phyloP scores from a whole-genome alignment of 2,329 filamentous ascomycete genomes.

The Simplicillium aogashimaense region DNA sequence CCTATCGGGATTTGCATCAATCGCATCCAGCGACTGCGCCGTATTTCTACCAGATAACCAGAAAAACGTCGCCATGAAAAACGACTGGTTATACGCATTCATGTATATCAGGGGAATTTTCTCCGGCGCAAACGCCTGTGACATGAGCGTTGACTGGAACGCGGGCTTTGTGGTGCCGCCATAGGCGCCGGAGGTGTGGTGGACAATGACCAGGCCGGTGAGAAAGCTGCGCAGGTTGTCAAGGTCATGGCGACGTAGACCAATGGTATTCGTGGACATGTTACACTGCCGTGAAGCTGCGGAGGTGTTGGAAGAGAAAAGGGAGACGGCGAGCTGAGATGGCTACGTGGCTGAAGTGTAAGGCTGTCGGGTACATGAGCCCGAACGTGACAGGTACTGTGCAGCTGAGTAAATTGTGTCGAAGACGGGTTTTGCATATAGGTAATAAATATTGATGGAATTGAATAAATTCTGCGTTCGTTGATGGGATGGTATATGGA shows the following conservation, averaged over 20 bases:
- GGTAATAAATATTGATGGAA: too few species aligned
- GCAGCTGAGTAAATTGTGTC: too few species aligned
- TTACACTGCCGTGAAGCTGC: too few species aligned
- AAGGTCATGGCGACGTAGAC: conserved; percentile 7
- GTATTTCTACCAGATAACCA: conserved; percentile 4
- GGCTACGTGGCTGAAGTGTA: too few species aligned
- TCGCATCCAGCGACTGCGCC: conserved; percentile 8
- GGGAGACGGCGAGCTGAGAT: too few species aligned
- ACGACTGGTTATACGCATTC: conserved; percentile 9
- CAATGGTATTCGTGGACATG: conserved; percentile 2
- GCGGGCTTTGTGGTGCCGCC: conserved; percentile 7
- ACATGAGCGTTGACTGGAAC: not conserved
- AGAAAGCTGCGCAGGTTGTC: conserved; percentile 10
- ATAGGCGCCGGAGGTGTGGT: conserved; percentile 12
- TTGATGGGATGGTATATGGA: too few species aligned
- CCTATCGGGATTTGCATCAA: not conserved
- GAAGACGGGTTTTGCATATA: too few species aligned
- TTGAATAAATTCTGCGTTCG: too few species aligned
- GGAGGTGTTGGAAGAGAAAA: too few species aligned
- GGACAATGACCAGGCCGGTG: conserved; percentile 10
- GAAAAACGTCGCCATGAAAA: conserved; percentile 7
- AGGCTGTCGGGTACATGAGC: too few species aligned
- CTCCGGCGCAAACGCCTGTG: not conserved
- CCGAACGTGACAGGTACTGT: too few species aligned
- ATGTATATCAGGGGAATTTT: conserved; percentile 8